Base-by-base conservation (phyloP, 495 filamentous ascomycete species). In the Penicillium roqueforti region DNA sequence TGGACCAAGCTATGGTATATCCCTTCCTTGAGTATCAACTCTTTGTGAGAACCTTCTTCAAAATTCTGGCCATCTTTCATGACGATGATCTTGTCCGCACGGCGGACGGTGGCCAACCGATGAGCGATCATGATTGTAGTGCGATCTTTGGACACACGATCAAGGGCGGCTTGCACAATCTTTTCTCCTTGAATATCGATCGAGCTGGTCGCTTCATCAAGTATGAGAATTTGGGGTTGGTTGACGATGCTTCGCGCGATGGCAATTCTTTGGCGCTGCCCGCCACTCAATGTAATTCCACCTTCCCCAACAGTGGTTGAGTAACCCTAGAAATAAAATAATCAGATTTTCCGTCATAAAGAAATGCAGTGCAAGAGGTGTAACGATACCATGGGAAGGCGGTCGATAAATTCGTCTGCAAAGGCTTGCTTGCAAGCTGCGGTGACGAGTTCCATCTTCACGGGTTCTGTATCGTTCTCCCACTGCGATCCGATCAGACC, bases 211-310 rank as follows among this genome's bases (percentile, higher is more conserved):
- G 70, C 71, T 60, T 83, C 80, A 39, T 81, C 79, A 4, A 81
- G 65, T 7, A 96, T 74, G 6, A 96, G 76, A 62, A 96, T 87
- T 62, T 85, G 86, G 2, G 91, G 91, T 57, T 92, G 79, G 11
- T 79, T 84, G n/a, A 95, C 85, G 40, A 96, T 84, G 18, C 87
- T 87, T 43, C 91, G 79, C 1, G 91, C 91, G 16, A 88, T 73
- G 6, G 84, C 80, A 4, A 90, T 58, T 29, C 87, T 70, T 56
- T 89, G 86, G 19, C 78, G 77, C 50, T 90, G 63, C 48, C 76
- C 63, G 41, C 77, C 60, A 59, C 59, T 66, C 54, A 83, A 61
- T 46, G 50, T 59, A 22, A 59, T 58, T 1, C 66, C 73, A 18
- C 42, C 42, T 46, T 73, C 74, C 1, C 75, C 73, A 4, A 76